Base-by-base conservation (phyloP, 2,329 filamentous ascomycete genomes). In the Magnaporthiopsis rhizophila region DNA sequence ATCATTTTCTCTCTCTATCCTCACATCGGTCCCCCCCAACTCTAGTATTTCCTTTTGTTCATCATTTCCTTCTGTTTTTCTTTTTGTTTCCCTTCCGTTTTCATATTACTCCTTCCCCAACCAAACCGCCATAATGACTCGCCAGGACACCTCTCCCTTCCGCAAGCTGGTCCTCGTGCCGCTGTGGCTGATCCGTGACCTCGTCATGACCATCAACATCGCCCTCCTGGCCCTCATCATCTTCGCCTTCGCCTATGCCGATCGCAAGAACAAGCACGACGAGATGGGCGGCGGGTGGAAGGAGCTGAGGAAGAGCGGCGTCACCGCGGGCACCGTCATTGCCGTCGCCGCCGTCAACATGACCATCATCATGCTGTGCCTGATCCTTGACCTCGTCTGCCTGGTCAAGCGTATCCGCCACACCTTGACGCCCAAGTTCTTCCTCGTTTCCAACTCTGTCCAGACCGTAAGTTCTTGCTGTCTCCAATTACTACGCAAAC, bases 121-220 rank as follows among this genome's bases (percentile, higher is more conserved):
- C n/a, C 26, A 24, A 30, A 24, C 26, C 45, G 13, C 45, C 24
- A 11, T 62, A 66, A 64, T 26, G 53, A 73, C 73, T 72, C 66
- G 68, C 24, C 72, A 70, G 63, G 64, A 70, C 60, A 62, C 73
- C 57, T 75, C 73, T 68, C 73, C 74, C 21, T 75, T 75, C 64
- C 67, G 73, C 61, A 75, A 75, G 69, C 71, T 73, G 56, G 69
- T 75, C 15, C 64, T 75, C 63, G 69, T 75, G 36, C 74, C 74
- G 11, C 74, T 75, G 66, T 75, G 73, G 72, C 67, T 74, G 28
- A 32, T 75, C 15, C 73, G 74, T 58, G 70, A 74, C 60, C 36
- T 72, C 58, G 64, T 75, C 61, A 70, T 74, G 71, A 15, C 71
- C 2, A 12, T 74, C 45, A 67, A 71, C 30, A 68, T 73, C 56